Percentiles rank a stretch among this genome's conserved stretches.
Evolutionary conservation across 2,329 filamentous ascomycete species (phyloP).

Genomic region (Truncatella angustata): DNA sequence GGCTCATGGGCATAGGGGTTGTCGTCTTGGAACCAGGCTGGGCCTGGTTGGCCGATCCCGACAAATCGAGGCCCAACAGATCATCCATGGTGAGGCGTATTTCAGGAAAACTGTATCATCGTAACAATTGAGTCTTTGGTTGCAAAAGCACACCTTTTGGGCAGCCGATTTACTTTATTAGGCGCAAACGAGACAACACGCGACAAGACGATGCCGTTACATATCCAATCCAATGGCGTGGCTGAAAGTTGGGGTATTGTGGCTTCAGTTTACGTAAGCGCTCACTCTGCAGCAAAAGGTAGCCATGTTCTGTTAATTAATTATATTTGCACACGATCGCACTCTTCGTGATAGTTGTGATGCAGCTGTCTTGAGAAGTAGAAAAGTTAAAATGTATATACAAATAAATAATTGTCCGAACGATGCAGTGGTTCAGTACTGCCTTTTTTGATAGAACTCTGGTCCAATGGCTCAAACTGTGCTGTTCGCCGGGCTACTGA

Average conservation of each 20-base stretch:
- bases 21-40: constrained; percentile 17
- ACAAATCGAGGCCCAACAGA: constrained; percentile 32
- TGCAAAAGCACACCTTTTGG: neutral
- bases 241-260: neutral
- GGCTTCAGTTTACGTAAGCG: neutral
- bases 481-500: too few species aligned
- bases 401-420: too few species aligned
- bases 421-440: too few species aligned
- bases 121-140: neutral
- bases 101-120: constrained; percentile 25
- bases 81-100: constrained; percentile 26
- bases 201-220: neutral
- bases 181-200: neutral
- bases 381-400: too few species aligned
- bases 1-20: constrained; percentile 25
- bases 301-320: too few species aligned
- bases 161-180: neutral
- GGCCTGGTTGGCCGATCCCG: constrained; percentile 25
- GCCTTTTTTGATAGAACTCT: too few species aligned
- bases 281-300: too few species aligned
- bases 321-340: too few species aligned
- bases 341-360: too few species aligned
- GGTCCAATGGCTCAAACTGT: too few species aligned
- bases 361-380: too few species aligned
- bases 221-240: neutral